Percentiles rank a stretch among this genome's conserved stretches.
phyloP scores from a whole-genome alignment of 169 alveolate species.

The Babesia ovis region DNA sequence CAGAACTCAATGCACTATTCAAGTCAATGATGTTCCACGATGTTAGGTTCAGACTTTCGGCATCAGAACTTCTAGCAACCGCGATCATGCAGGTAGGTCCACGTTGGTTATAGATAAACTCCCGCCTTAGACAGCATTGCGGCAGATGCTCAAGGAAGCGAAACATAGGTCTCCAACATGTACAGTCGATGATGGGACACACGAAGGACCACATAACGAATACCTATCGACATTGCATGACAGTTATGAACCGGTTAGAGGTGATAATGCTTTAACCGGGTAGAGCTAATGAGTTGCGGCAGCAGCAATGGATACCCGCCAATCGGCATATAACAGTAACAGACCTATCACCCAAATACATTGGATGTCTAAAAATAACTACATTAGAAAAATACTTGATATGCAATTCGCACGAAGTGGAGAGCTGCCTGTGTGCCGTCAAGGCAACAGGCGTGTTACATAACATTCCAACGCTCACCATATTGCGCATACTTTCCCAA shows the following conservation, averaged over 20 bases:
- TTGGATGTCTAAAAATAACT: too few species aligned
- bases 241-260: slow-evolving; percentile 13
- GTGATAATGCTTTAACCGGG: background rate
- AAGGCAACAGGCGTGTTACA: background rate
- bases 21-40: slow-evolving; percentile 75
- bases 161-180: background rate
- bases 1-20: slow-evolving; percentile 71
- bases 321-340: too few species aligned
- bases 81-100: slow-evolving; percentile 56
- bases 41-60: slow-evolving; percentile 47
- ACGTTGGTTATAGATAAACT: background rate
- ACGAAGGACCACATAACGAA: background rate
- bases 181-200: background rate
- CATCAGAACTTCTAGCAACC: slow-evolving; percentile 59
- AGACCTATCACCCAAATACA: too few species aligned
- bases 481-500: background rate
- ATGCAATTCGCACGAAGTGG: too few species aligned
- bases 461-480: background rate
- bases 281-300: background rate
- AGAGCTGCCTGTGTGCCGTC: background rate
- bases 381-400: too few species aligned
- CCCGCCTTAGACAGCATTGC: background rate
- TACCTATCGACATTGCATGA: background rate
- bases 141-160: slow-evolving; percentile 24
- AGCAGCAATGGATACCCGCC: too few species aligned